Evolutionary conservation across 257 asterid genomes (phyloP).

Genomic region (Solanum raphanifolium): DNA sequence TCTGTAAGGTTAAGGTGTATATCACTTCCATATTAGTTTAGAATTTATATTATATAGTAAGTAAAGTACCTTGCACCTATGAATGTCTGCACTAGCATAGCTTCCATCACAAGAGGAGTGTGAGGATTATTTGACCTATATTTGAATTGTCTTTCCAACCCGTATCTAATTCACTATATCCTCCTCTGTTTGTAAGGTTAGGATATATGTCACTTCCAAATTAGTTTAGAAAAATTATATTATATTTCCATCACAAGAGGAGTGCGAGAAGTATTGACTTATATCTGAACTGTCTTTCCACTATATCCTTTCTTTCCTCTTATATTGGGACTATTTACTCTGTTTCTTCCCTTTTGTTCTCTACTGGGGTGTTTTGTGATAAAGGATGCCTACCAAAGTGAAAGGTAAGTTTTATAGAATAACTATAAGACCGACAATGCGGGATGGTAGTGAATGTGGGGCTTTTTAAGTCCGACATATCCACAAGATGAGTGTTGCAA

Average conservation of each 20-base stretch:
- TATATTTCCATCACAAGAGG: background rate
- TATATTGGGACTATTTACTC: background rate
- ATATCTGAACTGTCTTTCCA: background rate
- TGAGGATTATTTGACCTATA: background rate
- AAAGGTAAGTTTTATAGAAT: background rate
- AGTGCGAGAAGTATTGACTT: background rate
- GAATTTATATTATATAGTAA: background rate
- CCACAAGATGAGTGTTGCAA: background rate
- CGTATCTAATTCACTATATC: background rate
- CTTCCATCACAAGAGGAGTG: background rate
- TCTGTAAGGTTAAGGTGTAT: background rate
- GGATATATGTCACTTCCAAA: background rate
- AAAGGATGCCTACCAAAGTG: background rate
- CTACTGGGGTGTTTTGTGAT: background rate
- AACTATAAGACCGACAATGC: background rate
- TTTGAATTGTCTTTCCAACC: background rate
- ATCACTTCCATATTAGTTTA: background rate
- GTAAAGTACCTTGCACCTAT: background rate
- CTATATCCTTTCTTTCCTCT: background rate
- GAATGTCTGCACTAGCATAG: background rate
- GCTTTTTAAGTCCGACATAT: background rate
- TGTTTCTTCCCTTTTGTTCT: background rate
- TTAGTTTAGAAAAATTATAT: background rate
- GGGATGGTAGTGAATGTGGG: background rate
- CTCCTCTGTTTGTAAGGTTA: background rate